phyloP scores from a whole-genome alignment of 2,329 filamentous ascomycete genomes.

The Fusarium tricinctum region DNA sequence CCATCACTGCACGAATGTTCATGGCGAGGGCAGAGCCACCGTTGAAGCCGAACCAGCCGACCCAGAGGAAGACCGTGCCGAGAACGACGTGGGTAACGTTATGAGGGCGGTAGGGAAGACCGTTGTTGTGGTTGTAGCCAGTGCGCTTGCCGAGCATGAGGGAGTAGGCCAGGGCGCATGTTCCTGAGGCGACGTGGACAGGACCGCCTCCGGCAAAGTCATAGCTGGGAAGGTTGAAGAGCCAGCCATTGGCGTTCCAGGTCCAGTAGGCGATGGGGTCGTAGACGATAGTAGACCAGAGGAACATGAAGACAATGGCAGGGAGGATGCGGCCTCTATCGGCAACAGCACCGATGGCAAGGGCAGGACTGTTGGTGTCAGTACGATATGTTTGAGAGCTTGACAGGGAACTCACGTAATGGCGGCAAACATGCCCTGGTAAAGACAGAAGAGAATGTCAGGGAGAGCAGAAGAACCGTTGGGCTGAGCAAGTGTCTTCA shows the following conservation, averaged over 20 bases:
- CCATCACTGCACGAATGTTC: constrained; percentile 91
- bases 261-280: constrained; percentile 83
- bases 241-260: constrained; percentile 81
- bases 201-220: constrained; percentile 83
- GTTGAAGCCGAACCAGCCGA: constrained; percentile 98
- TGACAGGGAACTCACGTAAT: constrained; percentile 76
- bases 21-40: constrained; percentile 84
- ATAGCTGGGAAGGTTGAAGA: constrained; percentile 75
- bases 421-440: constrained; percentile 89
- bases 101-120: constrained; percentile 77
- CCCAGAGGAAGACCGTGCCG: constrained; percentile 85
- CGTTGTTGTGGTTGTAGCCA: constrained; percentile 72
- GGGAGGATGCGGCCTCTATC: constrained; percentile 74
- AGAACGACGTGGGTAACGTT: constrained; percentile 81
- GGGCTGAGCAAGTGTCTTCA: constrained; percentile 80
- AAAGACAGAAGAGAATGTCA: constrained; percentile 86
- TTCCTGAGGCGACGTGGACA: constrained; percentile 80
- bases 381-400: background rate
- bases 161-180: constrained; percentile 79
- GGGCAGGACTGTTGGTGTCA: constrained; percentile 61
- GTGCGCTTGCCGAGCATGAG: constrained; percentile 79
- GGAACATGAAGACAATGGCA: constrained; percentile 76
- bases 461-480: constrained; percentile 80
- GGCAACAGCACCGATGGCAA: constrained; percentile 71
- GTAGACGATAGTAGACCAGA: constrained; percentile 80